phyloP scores from a whole-genome alignment of 495 filamentous ascomycete species.

The Penicillium mononematosum region DNA sequence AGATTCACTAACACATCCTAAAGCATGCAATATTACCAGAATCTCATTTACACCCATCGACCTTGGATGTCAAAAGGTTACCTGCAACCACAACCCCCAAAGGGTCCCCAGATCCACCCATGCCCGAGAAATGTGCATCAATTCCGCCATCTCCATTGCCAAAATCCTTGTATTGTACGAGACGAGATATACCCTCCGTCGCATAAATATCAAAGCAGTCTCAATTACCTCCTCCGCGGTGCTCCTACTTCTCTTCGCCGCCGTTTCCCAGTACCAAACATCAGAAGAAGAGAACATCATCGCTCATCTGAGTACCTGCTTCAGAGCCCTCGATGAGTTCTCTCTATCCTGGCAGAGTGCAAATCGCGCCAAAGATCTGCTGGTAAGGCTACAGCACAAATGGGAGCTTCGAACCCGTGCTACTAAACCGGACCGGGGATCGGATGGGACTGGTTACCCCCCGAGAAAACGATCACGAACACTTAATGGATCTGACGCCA shows the following conservation, averaged over 20 bases:
- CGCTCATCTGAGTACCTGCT: constrained; percentile 16
- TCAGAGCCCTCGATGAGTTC: constrained; percentile 26
- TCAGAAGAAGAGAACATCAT: constrained; percentile 4
- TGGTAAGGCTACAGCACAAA: constrained; percentile 16
- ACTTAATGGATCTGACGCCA: neutral
- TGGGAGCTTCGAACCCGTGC: constrained; percentile 16
- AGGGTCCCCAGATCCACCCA: constrained; percentile 23
- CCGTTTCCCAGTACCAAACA: constrained; percentile 3
- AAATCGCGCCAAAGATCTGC: constrained; percentile 18
- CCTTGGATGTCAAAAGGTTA: constrained; percentile 29
- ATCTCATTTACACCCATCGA: constrained; percentile 27
- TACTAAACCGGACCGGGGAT: constrained; percentile 1
- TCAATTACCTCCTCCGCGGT: constrained; percentile 29
- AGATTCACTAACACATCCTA: constrained; percentile 1
- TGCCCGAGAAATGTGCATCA: constrained; percentile 28
- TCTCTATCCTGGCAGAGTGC: constrained; percentile 21
- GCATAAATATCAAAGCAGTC: constrained; percentile 25
- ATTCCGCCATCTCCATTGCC: constrained; percentile 27
- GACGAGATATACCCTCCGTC: constrained; percentile 34
- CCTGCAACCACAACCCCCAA: constrained; percentile 24
- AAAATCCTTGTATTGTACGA: constrained; percentile 40
- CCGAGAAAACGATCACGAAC: constrained; percentile 8
- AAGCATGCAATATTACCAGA: constrained; percentile 34
- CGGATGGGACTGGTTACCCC: constrained; percentile 3
- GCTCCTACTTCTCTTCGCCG: constrained; percentile 16